Evolutionary conservation across 192 early-diverging fungal genomes (phyloP), one percentile per base, ranked within the genome.

Genomic region (Borealophlyctis nickersoniae): DNA sequence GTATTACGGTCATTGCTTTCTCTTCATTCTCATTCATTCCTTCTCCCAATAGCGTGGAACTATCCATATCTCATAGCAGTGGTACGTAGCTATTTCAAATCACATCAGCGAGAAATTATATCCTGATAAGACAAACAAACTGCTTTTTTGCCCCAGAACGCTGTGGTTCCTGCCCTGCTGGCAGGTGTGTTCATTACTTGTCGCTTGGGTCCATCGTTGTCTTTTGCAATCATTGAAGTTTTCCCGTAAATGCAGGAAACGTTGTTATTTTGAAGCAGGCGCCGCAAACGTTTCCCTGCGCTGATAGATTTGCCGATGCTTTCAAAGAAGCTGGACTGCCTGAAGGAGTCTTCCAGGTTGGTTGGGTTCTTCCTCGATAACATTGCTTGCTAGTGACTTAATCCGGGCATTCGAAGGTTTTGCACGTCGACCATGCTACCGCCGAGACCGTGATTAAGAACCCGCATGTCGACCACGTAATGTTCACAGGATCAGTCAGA

Each of bases 61-160:
- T 93, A 90, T 67, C 91, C 91, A 31, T 90, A 90, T 71, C 66
- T 93, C 30, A 84, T 86, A 14, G 73, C 82, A 51, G 83, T 93
- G 31, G n/a, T n/a, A n/a, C n/a, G n/a, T n/a, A n/a, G n/a, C n/a
- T n/a, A n/a, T n/a, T n/a, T n/a, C n/a, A n/a, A n/a, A n/a, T n/a
- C n/a, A n/a, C n/a, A n/a, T n/a, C n/a, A n/a, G n/a, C n/a, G n/a
- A n/a, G n/a, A n/a, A n/a, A n/a, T n/a, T n/a, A n/a, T n/a, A n/a
- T n/a, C n/a, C n/a, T n/a, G n/a, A n/a, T n/a, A n/a, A n/a, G n/a
- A n/a, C n/a, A n/a, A n/a, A n/a, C n/a, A n/a, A n/a, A n/a, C n/a
- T n/a, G n/a, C n/a, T n/a, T n/a, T n/a, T n/a, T n/a, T n/a, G n/a
- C n/a, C n/a, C n/a, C n/a, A n/a, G n/a, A 93, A 93, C 70, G 83